Evolutionary conservation across 805 yeast genomes (phyloP).

Genomic region (Zygosaccharomyces rouxii): DNA sequence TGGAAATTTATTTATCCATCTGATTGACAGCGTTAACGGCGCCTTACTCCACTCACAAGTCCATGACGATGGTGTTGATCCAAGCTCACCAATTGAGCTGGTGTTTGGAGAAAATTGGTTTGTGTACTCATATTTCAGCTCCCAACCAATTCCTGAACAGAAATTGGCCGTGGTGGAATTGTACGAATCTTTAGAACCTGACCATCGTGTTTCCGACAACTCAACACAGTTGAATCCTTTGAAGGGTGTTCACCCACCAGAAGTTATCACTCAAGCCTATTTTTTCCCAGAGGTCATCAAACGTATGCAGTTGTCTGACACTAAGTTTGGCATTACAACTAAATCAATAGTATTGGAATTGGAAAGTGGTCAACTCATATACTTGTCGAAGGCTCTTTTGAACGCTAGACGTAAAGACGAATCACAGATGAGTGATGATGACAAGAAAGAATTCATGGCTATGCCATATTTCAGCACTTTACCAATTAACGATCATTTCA

Average conservation of each 20-base stretch:
- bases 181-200: slow-evolving; percentile 60
- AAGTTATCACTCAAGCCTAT: slow-evolving; percentile 52
- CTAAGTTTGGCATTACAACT: slow-evolving; percentile 63
- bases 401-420: slow-evolving; percentile 67
- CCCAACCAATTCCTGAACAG: slow-evolving; percentile 46
- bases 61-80: slow-evolving; percentile 42
- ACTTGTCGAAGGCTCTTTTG: slow-evolving; percentile 64
- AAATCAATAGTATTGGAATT: slow-evolving; percentile 61
- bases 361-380: slow-evolving; percentile 55
- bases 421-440: slow-evolving; percentile 46
- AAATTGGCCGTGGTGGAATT: slow-evolving; percentile 71
- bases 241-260: slow-evolving; percentile 39
- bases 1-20: slow-evolving; percentile 40
- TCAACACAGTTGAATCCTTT: slow-evolving; percentile 14
- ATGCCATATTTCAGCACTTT: slow-evolving; percentile 64
- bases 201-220: slow-evolving; percentile 38
- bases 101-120: slow-evolving; percentile 82
- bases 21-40: slow-evolving; percentile 72
- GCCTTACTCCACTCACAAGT: slow-evolving; percentile 44
- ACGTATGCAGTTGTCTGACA: slow-evolving; percentile 48
- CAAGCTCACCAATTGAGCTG: slow-evolving; percentile 44
- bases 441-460: slow-evolving; percentile 54
- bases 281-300: slow-evolving; percentile 56
- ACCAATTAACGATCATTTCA: slow-evolving; percentile 43
- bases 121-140: slow-evolving; percentile 58